phyloP scores from a whole-genome alignment of 2,329 filamentous ascomycete species.

The Pseudogymnoascus sp. region DNA sequence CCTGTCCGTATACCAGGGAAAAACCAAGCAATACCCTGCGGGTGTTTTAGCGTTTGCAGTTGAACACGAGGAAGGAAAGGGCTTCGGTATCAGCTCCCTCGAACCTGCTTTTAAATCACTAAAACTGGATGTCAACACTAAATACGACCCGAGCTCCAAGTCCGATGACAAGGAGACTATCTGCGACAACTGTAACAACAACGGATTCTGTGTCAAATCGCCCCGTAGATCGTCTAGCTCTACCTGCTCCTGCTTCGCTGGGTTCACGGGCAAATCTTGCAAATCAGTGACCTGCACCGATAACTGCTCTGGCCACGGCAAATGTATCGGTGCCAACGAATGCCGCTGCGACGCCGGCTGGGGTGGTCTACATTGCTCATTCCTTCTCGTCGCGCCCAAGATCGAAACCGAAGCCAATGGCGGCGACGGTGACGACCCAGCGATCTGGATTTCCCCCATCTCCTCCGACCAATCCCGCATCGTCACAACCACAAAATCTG shows the following conservation, averaged over 20 bases:
- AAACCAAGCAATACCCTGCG: not conserved
- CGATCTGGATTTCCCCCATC: conserved; percentile 41
- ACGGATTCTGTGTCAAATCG: not conserved
- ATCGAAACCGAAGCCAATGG: conserved; percentile 39
- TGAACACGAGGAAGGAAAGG: conserved; percentile 33
- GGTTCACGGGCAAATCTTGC: conserved; percentile 34
- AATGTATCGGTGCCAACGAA: conserved; percentile 35
- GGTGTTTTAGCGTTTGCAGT: conserved; percentile 37
- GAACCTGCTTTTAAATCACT: conserved; percentile 29
- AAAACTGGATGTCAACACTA: conserved; percentile 31
- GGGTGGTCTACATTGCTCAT: conserved; percentile 40
- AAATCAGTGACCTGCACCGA: conserved; percentile 33
- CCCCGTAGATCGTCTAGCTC: conserved; percentile 21
- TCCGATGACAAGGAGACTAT: not conserved
- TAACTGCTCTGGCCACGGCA: conserved; percentile 36
- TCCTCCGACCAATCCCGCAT: conserved; percentile 38
- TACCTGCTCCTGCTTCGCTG: conserved; percentile 38
- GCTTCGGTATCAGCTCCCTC: conserved; percentile 36
- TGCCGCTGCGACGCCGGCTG: conserved; percentile 37
- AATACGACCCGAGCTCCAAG: conserved; percentile 28
- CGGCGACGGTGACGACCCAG: conserved; percentile 41
- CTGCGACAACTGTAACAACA: not conserved
- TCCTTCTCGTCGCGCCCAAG: conserved; percentile 35
- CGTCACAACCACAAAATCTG: conserved; percentile 46
- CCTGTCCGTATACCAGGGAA: not conserved